phyloP scores from a whole-genome alignment of 257 asterid genomes.

The Nicotiana undulata region DNA sequence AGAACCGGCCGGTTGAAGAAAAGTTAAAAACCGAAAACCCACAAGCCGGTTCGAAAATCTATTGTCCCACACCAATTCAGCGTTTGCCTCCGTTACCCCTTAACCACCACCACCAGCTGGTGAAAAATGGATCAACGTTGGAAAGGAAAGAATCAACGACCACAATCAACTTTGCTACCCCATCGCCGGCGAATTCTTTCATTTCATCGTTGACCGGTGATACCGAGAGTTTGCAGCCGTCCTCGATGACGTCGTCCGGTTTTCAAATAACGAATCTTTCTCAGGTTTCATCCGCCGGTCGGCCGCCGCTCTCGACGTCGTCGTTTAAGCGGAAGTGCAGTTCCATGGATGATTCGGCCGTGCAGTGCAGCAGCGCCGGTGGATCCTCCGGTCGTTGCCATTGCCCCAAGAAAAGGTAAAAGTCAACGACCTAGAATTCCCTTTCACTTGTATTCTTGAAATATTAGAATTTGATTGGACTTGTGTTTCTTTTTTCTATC shows the following conservation, averaged over 20 bases:
- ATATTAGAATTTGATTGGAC: neutral
- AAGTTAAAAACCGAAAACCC: constrained; percentile 12
- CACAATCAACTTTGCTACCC: constrained; percentile 48
- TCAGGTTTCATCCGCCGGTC: constrained; percentile 56
- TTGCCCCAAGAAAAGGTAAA: constrained; percentile 83
- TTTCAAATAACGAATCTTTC: constrained; percentile 74
- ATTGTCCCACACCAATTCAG: constrained; percentile 61
- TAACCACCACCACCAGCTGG: constrained; percentile 39
- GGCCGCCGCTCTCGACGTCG: constrained; percentile 72
- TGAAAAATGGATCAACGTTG: constrained; percentile 15
- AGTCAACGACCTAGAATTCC: constrained; percentile 15
- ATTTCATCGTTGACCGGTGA: constrained; percentile 73
- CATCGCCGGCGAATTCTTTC: constrained; percentile 45
- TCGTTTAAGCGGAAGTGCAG: constrained; percentile 79
- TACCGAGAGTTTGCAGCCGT: constrained; percentile 49
- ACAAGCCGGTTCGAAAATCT: constrained; percentile 28
- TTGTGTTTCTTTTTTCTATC: neutral
- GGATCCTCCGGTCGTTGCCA: constrained; percentile 59
- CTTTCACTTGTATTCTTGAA: neutral
- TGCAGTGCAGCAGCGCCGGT: constrained; percentile 45
- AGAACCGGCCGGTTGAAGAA: constrained; percentile 19
- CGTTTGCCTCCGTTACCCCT: constrained; percentile 71
- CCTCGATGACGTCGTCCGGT: constrained; percentile 48
- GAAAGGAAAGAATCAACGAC: constrained; percentile 61
- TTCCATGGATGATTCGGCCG: constrained; percentile 50